Conservation (phyloP, 1,284 basidiomycete genomes). For the Cryptococcus floricola region DNA sequence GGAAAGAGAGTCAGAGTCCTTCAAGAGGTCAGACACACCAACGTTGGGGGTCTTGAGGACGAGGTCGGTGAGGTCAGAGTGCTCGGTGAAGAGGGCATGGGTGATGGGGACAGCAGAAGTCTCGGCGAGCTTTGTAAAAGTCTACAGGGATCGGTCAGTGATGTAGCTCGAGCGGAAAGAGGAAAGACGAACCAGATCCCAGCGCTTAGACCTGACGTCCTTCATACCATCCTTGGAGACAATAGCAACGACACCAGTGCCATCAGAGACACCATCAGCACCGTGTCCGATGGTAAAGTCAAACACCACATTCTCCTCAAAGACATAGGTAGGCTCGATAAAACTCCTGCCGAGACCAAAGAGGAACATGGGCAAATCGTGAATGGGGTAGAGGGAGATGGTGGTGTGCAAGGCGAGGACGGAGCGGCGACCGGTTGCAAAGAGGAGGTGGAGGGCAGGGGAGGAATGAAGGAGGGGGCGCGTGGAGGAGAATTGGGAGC, state of each 20-base stretch:
- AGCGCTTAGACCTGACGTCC: constrained; percentile 64
- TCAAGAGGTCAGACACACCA: constrained; percentile 59
- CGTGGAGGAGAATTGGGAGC: constrained; percentile 32
- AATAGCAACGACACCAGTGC: constrained; percentile 74
- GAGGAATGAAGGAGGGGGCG: constrained; percentile 33
- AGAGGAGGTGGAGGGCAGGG: constrained; percentile 61
- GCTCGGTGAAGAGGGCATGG: constrained; percentile 70
- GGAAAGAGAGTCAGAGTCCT: constrained; percentile 54
- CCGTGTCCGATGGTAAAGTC: constrained; percentile 68
- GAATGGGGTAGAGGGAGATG: constrained; percentile 71
- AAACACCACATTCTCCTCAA: constrained; percentile 54
- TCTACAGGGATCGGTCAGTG: constrained; percentile 18
- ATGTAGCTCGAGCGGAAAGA: neutral
- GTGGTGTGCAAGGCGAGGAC: constrained; percentile 72
- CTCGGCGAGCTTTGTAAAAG: constrained; percentile 43
- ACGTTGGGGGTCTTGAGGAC: constrained; percentile 64
- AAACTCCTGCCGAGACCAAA: constrained; percentile 62
- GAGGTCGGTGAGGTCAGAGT: constrained; percentile 71
- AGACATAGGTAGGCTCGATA: constrained; percentile 67
- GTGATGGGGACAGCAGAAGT: constrained; percentile 31
- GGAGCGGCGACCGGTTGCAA: constrained; percentile 76
- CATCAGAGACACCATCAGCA: constrained; percentile 48
- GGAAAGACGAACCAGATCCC: constrained; percentile 69
- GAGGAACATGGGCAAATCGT: constrained; percentile 61
- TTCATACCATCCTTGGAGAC: constrained; percentile 73